Evolutionary conservation across 805 yeast genomes (phyloP).

Genomic region (Ogataea allantospora): DNA sequence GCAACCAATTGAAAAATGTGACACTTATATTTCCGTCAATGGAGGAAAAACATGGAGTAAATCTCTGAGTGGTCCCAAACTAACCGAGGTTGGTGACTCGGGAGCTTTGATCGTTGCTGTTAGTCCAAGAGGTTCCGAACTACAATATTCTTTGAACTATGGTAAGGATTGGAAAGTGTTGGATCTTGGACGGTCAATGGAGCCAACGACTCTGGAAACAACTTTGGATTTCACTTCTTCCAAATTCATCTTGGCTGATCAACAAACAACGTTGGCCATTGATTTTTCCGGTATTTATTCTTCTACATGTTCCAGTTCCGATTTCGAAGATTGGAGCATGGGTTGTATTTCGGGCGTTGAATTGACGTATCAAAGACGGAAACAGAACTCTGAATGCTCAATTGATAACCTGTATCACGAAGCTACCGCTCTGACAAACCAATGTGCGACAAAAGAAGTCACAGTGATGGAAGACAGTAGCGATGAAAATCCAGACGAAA

Average conservation of each 20-base stretch:
- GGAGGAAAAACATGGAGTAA: slow-evolving; percentile 66
- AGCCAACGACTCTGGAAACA: slow-evolving; percentile 47
- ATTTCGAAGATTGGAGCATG: slow-evolving; percentile 55
- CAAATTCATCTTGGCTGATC: slow-evolving; percentile 43
- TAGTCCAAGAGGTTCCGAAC: slow-evolving; percentile 35
- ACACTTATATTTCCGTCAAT: slow-evolving; percentile 62
- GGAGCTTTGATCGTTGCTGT: slow-evolving; percentile 67
- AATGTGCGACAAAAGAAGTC: slow-evolving; percentile 38
- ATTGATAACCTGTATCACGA: slow-evolving; percentile 37
- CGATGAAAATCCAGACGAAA: slow-evolving; percentile 33
- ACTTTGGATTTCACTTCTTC: slow-evolving; percentile 65
- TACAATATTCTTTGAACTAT: slow-evolving; percentile 60
- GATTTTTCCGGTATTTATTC: slow-evolving; percentile 42
- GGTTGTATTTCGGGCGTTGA: slow-evolving; percentile 61
- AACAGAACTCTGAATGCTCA: slow-evolving; percentile 54
- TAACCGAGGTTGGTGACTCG: slow-evolving; percentile 62
- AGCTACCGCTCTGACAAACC: slow-evolving; percentile 40
- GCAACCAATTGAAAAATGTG: slow-evolving; percentile 29
- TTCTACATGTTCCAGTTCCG: slow-evolving; percentile 34
- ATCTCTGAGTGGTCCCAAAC: slow-evolving; percentile 53
- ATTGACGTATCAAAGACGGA: slow-evolving; percentile 56
- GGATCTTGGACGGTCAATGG: slow-evolving; percentile 40
- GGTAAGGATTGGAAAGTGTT: slow-evolving; percentile 58
- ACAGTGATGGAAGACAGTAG: slow-evolving; percentile 20
- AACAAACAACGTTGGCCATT: slow-evolving; percentile 41